A percentile compares a stretch with the other conserved stretches of the same genome.
Conservation (phyloP, 805 yeast species). For the Wickerhamomyces mucosus region DNA sequence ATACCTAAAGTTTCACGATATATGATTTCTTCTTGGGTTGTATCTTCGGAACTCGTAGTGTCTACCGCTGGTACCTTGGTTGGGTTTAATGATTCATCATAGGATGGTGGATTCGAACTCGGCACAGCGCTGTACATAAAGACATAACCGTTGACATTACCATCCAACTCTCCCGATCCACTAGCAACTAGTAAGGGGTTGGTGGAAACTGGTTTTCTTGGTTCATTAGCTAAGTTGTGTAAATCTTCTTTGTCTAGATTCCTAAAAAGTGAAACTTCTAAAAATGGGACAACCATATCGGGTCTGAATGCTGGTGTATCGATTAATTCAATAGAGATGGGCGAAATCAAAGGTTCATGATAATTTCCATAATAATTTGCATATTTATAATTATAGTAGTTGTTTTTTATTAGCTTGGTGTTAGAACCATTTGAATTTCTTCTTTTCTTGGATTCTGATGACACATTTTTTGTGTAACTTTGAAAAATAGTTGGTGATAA, state of each 20-base stretch:
- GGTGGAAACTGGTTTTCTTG: slow-evolving; percentile 51
- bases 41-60: background rate
- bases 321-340: slow-evolving; percentile 56
- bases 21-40: no score
- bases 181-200: slow-evolving; percentile 66
- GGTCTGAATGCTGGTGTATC: slow-evolving; percentile 70
- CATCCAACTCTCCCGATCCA: slow-evolving; percentile 72
- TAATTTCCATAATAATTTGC: slow-evolving; percentile 16
- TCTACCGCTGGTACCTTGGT: slow-evolving; percentile 4
- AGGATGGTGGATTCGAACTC: slow-evolving; percentile 47
- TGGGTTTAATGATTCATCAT: slow-evolving; percentile 24
- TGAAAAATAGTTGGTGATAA: slow-evolving; percentile 31
- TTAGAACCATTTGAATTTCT: slow-evolving; percentile 8
- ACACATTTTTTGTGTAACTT: slow-evolving; percentile 17
- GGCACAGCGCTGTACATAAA: slow-evolving; percentile 67
- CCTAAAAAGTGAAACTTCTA: slow-evolving; percentile 62
- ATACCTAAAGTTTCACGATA: slow-evolving; percentile 16
- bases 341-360: slow-evolving; percentile 43
- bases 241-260: slow-evolving; percentile 50
- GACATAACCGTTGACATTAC: slow-evolving; percentile 65
- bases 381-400: slow-evolving; percentile 12
- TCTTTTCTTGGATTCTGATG: slow-evolving; percentile 6
- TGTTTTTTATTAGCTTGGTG: slow-evolving; percentile 11
- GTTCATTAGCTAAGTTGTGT: slow-evolving; percentile 53
- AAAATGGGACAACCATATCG: slow-evolving; percentile 61